Conservation (phyloP, 352 stramenopile species). For the Globisporangium barbulae region DNA sequence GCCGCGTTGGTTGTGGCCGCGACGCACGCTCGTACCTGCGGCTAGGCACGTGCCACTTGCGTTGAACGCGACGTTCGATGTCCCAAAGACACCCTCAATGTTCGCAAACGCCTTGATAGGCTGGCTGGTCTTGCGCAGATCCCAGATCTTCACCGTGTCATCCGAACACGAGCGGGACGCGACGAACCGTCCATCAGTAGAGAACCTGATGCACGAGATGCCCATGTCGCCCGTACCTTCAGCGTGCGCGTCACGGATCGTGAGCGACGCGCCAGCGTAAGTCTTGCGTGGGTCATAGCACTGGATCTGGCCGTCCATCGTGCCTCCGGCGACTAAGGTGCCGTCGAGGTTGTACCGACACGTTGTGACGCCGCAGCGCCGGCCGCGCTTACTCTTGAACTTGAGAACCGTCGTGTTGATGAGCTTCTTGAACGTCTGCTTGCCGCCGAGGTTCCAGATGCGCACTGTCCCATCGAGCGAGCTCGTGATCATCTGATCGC, state of each 20-base stretch:
- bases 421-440: conserved; percentile 72
- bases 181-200: conserved; percentile 53
- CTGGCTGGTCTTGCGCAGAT: conserved; percentile 58
- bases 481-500: conserved; percentile 78
- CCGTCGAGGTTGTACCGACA: conserved; percentile 71
- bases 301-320: conserved; percentile 78
- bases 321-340: conserved; percentile 53
- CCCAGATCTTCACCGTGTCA: conserved; percentile 82
- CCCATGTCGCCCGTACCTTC: conserved; percentile 65
- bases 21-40: conserved; percentile 68
- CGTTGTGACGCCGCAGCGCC: conserved; percentile 66
- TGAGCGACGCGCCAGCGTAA: conserved; percentile 59
- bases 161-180: conserved; percentile 72
- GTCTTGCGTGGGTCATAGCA: conserved; percentile 71
- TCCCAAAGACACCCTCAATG: conserved; percentile 71
- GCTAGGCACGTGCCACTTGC: conserved; percentile 61
- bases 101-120: conserved; percentile 57
- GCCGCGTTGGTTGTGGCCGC: conserved; percentile 46
- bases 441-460: conserved; percentile 68
- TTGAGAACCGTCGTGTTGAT: conserved; percentile 83
- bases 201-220: conserved; percentile 76
- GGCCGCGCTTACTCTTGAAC: conserved; percentile 74
- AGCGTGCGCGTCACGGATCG: conserved; percentile 66
- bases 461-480: conserved; percentile 79
- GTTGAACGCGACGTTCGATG: conserved; percentile 82